Conservation (phyloP, 805 yeast species). For the Yamadazyma takamatsuzukensis region DNA sequence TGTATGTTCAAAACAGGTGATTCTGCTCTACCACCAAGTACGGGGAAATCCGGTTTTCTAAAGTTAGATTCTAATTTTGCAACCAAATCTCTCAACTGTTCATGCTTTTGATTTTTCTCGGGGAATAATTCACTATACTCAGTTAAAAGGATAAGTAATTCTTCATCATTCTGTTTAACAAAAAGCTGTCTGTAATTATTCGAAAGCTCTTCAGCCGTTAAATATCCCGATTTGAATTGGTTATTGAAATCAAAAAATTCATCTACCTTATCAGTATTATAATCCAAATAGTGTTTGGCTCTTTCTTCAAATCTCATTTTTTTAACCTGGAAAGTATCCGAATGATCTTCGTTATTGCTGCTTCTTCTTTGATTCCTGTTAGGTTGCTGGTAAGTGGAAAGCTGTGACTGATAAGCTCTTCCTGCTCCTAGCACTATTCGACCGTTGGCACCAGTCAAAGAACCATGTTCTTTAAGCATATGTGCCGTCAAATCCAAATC, state of each 20-base stretch:
- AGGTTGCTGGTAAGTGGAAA: slow-evolving; percentile 50
- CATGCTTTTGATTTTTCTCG: slow-evolving; percentile 19
- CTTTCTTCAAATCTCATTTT: slow-evolving; percentile 72
- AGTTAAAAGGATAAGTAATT: slow-evolving; percentile 52
- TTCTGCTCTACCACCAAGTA: slow-evolving; percentile 27
- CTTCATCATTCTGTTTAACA: slow-evolving; percentile 33
- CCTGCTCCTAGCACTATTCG: slow-evolving; percentile 38
- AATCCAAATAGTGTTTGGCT: slow-evolving; percentile 73
- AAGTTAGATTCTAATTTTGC: slow-evolving; percentile 14
- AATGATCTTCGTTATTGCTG: slow-evolving; percentile 18
- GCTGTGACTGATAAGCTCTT: slow-evolving; percentile 52
- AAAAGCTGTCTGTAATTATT: slow-evolving; percentile 34
- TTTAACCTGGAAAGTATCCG: slow-evolving; percentile 48
- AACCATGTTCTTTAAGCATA: slow-evolving; percentile 77
- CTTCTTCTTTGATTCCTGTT: slow-evolving; percentile 13
- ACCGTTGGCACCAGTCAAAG: slow-evolving; percentile 44
- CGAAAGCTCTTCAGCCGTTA: slow-evolving; percentile 48
- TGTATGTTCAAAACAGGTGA: slow-evolving; percentile 13
- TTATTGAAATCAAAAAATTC: slow-evolving; percentile 49
- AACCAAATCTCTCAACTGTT: slow-evolving; percentile 5
- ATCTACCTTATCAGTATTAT: slow-evolving; percentile 44
- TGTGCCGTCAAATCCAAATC: slow-evolving; percentile 86
- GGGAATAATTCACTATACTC: slow-evolving; percentile 61
- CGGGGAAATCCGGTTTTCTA: slow-evolving; percentile 41
- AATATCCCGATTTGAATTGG: slow-evolving; percentile 40